These are phyloP conservation scores for Pelargonium nanum DNA, from an alignment of 345 rosid genomes.

Conservation along the genomic window DNA sequence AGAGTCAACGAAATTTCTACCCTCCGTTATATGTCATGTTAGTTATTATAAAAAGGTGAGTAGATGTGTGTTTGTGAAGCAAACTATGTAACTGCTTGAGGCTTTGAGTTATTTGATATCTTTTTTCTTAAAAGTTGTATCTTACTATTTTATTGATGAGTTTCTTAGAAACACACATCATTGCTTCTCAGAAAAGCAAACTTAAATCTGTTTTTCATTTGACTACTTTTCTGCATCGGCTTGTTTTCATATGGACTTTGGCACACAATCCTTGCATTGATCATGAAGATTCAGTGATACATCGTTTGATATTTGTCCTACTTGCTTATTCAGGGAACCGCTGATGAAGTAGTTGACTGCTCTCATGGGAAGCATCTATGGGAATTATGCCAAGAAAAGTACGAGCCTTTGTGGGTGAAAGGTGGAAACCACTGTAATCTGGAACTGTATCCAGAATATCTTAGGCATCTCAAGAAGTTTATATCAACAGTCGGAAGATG, in stretches of 20 bases:
- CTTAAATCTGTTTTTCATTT: no score
- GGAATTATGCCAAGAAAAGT: constrained; percentile 90
- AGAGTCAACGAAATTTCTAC: no score
- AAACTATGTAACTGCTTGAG: no score
- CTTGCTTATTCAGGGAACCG: constrained; percentile 57
- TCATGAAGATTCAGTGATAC: neutral
- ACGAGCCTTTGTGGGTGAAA: constrained; percentile 86
- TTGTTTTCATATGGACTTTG: neutral
- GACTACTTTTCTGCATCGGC: no score
- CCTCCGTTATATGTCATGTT: no score
- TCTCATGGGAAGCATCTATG: constrained; percentile 94
- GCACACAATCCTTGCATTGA: neutral
- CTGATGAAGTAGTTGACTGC: constrained; percentile 86
- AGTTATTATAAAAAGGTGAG: no score
- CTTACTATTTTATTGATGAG: neutral
- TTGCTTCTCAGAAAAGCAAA: neutral
- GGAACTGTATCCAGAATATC: constrained; percentile 76
- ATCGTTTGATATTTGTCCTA: neutral
- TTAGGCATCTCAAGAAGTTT: constrained; percentile 86
- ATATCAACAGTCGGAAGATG: constrained; percentile 68
- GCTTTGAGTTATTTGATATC: no score
- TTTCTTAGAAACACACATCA: neutral
- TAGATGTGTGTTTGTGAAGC: no score
- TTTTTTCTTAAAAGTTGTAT: no score
- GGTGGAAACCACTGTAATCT: constrained; percentile 88